Base-by-base conservation (phyloP, 805 yeast species). In the Myxozyma neotropica region DNA sequence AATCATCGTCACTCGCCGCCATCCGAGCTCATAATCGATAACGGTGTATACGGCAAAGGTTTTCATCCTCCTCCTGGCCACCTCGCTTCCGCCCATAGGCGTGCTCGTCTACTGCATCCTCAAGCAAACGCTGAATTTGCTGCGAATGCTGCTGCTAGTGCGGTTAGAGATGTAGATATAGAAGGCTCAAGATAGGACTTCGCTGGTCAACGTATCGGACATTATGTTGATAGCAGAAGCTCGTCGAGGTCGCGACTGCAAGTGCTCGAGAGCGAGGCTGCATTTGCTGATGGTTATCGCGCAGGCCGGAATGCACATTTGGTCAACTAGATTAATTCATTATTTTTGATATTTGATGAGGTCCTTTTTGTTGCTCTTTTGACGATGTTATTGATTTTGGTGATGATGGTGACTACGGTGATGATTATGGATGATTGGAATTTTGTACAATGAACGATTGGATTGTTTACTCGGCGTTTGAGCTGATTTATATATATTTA, bases 101-200 rank as follows among this genome's bases (percentile, higher is more conserved):
- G 52, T 31, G 35, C 52, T 7, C 46, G 54, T 8, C 46, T 39
- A 2, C 17, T 40, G 2, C 54, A 42, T 27, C 31, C 45, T 4
- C 35, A 29, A 21, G 46, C 38, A 15, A 46, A 50, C 45, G 54
- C 43, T 19, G 54, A 39, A 4, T 29, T 36, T n/a, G 54, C 54
- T 21, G 54, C 54, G 1, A n/a, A 50, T n/a, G 54, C 54, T n/a
- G 54, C 54, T 21, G 54, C 54, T 2, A n/a, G 39, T n/a, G 54
- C 54, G 15, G 47, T 46, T 7, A 46, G 46, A 13, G 26, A 21
- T 24, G 54, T 46, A 5, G 54, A 50, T 23, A 36, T 49, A 19
- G 53, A 49, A 3, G 48, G 33, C 35, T 27, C 48, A 3, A 44
- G 48, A 27, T 6, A 23, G 1, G 45, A 42, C 27, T 29, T 42